Evolutionary conservation across 2,329 filamentous ascomycete species (phyloP), one percentile per base, ranked within the genome.

Genomic region (Hypoxylon sp.): DNA sequence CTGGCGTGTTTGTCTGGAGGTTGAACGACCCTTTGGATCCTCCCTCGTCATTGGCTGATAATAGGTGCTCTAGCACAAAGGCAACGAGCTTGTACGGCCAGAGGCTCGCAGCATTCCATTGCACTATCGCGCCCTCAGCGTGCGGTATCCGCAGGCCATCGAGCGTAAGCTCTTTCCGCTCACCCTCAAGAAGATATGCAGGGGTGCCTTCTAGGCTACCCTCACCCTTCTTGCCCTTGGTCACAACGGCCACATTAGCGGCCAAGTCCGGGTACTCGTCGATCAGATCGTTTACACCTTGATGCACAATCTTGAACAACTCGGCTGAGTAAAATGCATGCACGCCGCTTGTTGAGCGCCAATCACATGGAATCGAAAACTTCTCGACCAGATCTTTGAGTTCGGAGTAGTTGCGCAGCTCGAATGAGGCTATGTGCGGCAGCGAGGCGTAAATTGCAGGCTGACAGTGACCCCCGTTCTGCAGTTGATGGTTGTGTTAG

Each of bases 21-120:
- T 94, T 94, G 73, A 94, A 88, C 75, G 78, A 1, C 77, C 76
- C 16, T 8, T 46, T 51, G 0, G 37, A 55, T 2, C 8, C 62
- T 77, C 74, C 53, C 69, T 70, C 27, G 61, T 37, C 21, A 45
- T 61, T 65, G 7, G 68, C 61, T 1, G 69, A 67, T 0, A 87
- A 73, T 0, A 92, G 83, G 7, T 81, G 77, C 74, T 92, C 87
- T 0, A 97, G 80, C 0, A 94, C 83, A 78, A 88, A 90, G 0
- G 88, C 82, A 1, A 97, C 89, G 16, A 96, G 85, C 79, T 96
- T 96, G 78, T 96, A 97, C 0, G 93, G 93, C 91, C 91, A 94
- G 47, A 93, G 76, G 70, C 88, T 88, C 0, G 89, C 91, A 0
- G 92, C 91, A 43, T 87, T 80, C 41, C 81, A 80, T 66, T 90